Conservation (phyloP, 2,329 filamentous ascomycete species). For the Cordyceps cicadae region DNA sequence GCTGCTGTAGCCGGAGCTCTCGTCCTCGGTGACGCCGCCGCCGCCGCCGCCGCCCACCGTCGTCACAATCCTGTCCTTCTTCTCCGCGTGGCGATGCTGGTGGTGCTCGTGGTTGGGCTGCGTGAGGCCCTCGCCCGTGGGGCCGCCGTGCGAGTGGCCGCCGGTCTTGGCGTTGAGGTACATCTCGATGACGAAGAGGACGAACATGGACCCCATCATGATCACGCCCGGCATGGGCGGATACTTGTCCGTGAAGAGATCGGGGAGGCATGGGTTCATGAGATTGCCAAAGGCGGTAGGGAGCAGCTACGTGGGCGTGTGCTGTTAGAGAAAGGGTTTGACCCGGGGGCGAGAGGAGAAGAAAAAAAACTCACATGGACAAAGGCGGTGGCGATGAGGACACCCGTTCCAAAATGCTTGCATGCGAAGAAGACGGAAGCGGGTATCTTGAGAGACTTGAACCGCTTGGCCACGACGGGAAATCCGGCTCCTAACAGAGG, state of each 20-base stretch:
- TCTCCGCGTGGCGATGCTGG: not conserved
- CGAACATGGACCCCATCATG: slow-evolving; percentile 55
- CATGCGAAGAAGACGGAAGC: slow-evolving; percentile 51
- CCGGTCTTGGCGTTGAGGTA: slow-evolving; percentile 52
- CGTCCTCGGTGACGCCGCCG: slow-evolving; percentile 31
- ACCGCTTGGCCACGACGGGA: slow-evolving; percentile 45
- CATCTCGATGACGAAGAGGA: slow-evolving; percentile 55
- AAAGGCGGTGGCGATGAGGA: slow-evolving; percentile 64
- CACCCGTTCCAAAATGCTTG: slow-evolving; percentile 62
- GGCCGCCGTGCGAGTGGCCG: slow-evolving; percentile 50
- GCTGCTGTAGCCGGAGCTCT: slow-evolving; percentile 6
- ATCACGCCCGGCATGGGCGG: slow-evolving; percentile 56
- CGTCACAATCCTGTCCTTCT: slow-evolving; percentile 6
- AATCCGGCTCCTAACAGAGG: slow-evolving; percentile 36
- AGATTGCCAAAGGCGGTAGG: slow-evolving; percentile 51
- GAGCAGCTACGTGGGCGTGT: slow-evolving; percentile 34
- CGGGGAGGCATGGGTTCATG: slow-evolving; percentile 46
- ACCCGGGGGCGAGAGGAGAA: not conserved
- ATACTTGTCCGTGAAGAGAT: slow-evolving; percentile 51
- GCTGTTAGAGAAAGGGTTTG: not conserved
- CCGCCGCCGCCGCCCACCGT: no score
- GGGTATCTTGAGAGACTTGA: slow-evolving; percentile 50
- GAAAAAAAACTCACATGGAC: slow-evolving; percentile 46
- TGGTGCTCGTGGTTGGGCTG: slow-evolving; percentile 7
- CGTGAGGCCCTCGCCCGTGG: slow-evolving; percentile 30